A percentile compares a stretch with the other conserved stretches of the same genome.
Conservation (phyloP, 805 yeast genomes). For the Nakazawaea siamensis region DNA sequence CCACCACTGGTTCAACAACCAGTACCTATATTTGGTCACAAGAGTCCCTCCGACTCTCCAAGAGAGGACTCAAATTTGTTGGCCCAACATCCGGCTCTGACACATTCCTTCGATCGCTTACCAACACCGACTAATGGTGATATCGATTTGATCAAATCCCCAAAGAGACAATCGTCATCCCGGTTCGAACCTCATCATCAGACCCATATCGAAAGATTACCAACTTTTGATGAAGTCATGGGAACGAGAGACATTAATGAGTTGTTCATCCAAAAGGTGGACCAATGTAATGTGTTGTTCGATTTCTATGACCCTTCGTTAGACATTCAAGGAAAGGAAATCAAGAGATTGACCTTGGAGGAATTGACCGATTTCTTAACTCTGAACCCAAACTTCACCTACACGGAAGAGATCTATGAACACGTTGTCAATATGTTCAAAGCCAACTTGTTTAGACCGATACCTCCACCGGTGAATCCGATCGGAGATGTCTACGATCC, state of each 20-base stretch:
- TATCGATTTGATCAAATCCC: constrained; percentile 74
- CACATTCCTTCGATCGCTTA: constrained; percentile 48
- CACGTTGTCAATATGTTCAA: constrained; percentile 88
- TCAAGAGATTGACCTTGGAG: constrained; percentile 77
- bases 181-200: constrained; percentile 75
- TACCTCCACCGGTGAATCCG: constrained; percentile 97
- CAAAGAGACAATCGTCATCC: constrained; percentile 88
- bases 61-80: constrained; percentile 11
- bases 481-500: constrained; percentile 95
- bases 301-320: constrained; percentile 91
- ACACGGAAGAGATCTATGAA: constrained; percentile 84
- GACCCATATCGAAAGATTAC: constrained; percentile 64
- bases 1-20: constrained; percentile 13
- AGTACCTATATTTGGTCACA: constrained; percentile 9
- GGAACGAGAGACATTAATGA: constrained; percentile 72
- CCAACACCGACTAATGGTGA: constrained; percentile 59
- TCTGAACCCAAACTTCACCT: constrained; percentile 71
- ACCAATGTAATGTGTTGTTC: constrained; percentile 90
- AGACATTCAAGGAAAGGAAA: constrained; percentile 88
- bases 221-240: constrained; percentile 77
- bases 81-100: constrained; percentile 27
- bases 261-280: constrained; percentile 78
- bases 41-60: neutral
- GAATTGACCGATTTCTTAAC: constrained; percentile 80
- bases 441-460: constrained; percentile 84